phyloP scores from a whole-genome alignment of 192 early-diverging fungal genomes.

The Irineochytrium annulatum region DNA sequence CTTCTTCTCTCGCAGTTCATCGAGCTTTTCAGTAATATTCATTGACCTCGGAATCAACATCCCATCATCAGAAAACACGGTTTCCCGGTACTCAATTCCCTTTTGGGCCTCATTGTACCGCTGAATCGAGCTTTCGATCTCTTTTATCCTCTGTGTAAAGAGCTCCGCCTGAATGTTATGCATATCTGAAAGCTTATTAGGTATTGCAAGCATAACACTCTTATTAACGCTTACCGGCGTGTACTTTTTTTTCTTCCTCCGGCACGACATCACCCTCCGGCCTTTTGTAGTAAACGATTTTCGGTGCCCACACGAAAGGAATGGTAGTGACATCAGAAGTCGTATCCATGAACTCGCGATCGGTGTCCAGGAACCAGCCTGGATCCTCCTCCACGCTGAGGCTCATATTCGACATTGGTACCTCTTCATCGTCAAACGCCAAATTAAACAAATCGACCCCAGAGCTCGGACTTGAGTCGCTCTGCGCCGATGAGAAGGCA shows the following conservation, averaged over 20 bases:
- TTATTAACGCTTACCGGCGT: no score
- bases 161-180: conserved; percentile 53
- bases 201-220: no score
- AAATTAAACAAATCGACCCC: no score
- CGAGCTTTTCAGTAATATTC: conserved; percentile 53
- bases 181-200: conserved; percentile 35
- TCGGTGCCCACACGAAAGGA: conserved; percentile 59
- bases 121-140: conserved; percentile 53
- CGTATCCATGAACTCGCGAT: conserved; percentile 45
- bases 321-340: conserved; percentile 37
- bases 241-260: no score
- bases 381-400: conserved; percentile 26
- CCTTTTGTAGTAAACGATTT: conserved; percentile 43
- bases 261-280: no score
- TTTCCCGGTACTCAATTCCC: conserved; percentile 42
- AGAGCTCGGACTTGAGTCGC: no score
- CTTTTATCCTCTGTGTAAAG: conserved; percentile 47
- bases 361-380: conserved; percentile 51
- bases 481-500: no score
- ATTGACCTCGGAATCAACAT: conserved; percentile 36
- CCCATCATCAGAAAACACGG: conserved; percentile 38
- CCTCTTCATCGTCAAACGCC: conserved; percentile 8
- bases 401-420: conserved; percentile 8
- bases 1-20: conserved; percentile 58
- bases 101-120: conserved; percentile 49